Conservation (phyloP, 179 eudicot genomes). For the Silene coronaria region DNA sequence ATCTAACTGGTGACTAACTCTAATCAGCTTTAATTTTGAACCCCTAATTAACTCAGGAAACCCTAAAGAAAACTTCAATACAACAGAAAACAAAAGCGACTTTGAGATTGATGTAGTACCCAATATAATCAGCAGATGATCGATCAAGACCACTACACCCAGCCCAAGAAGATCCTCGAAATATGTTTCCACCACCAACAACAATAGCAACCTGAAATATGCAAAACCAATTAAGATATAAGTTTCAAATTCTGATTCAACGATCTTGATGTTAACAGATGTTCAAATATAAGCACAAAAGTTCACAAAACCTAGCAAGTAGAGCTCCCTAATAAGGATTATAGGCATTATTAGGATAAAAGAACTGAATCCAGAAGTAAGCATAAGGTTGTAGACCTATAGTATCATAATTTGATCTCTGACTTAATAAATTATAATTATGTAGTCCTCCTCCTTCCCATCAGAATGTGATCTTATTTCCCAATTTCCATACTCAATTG, state of each 20-base stretch:
- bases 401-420: neutral
- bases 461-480: neutral
- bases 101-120: constrained; percentile 35
- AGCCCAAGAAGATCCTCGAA: constrained; percentile 92
- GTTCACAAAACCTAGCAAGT: constrained; percentile 7
- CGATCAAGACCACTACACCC: constrained; percentile 96
- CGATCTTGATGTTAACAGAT: constrained; percentile 4
- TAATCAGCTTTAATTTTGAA: neutral
- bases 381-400: neutral
- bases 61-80: neutral
- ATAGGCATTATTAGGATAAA: neutral
- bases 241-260: neutral
- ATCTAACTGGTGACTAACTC: too few species aligned
- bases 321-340: neutral
- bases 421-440: too few species aligned
- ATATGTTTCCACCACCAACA: constrained; percentile 97
- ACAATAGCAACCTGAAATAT: constrained; percentile 78
- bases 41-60: neutral
- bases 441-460: neutral
- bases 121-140: constrained; percentile 92
- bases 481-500: neutral
- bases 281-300: neutral
- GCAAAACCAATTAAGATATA: constrained; percentile 5
- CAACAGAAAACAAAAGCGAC: neutral
- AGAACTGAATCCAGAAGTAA: constrained; percentile 1